Conservation (phyloP, 1,284 basidiomycete genomes). For the Trametes polyzona region DNA sequence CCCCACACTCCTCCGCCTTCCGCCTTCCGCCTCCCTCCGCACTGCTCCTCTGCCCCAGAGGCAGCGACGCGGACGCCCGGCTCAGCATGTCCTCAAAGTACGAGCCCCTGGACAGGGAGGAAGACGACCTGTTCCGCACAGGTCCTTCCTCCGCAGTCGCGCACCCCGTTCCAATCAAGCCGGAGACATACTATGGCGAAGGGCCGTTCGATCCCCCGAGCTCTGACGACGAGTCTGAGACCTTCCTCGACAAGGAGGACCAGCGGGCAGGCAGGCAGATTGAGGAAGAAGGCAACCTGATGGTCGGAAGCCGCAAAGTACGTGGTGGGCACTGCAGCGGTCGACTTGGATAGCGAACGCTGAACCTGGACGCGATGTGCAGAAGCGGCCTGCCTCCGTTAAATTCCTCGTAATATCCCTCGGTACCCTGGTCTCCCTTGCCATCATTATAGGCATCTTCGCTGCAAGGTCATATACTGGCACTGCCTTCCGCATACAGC, state of each 20-base stretch:
- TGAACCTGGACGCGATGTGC: not conserved
- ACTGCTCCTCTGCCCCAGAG: not conserved
- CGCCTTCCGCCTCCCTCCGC: not conserved
- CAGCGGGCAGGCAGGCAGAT: conserved; percentile 29
- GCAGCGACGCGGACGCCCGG: not conserved
- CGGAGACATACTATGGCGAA: conserved; percentile 64
- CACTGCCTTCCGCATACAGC: conserved; percentile 50
- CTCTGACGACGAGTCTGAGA: conserved; percentile 68
- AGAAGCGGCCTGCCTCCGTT: conserved; percentile 51
- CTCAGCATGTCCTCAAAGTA: conserved; percentile 26
- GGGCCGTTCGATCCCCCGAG: conserved; percentile 73
- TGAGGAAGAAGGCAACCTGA: conserved; percentile 38
- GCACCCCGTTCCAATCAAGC: conserved; percentile 27
- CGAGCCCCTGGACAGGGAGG: conserved; percentile 28
- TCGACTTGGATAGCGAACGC: too few species aligned
- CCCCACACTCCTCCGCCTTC: not conserved
- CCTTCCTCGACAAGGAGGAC: conserved; percentile 46
- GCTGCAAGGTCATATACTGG: conserved; percentile 73
- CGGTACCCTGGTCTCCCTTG: conserved; percentile 54
- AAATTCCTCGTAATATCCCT: conserved; percentile 60
- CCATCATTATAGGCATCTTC: conserved; percentile 68
- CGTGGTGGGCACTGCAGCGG: too few species aligned
- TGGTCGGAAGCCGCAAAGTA: conserved; percentile 44
- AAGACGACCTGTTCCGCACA: conserved; percentile 16
- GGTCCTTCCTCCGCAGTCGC: conserved; percentile 9